A percentile compares a stretch with the other conserved stretches of the same genome.
These are phyloP conservation scores for Cyathus striatus DNA, from an alignment of 768 basidiomycete genomes.

Conservation along the genomic window DNA sequence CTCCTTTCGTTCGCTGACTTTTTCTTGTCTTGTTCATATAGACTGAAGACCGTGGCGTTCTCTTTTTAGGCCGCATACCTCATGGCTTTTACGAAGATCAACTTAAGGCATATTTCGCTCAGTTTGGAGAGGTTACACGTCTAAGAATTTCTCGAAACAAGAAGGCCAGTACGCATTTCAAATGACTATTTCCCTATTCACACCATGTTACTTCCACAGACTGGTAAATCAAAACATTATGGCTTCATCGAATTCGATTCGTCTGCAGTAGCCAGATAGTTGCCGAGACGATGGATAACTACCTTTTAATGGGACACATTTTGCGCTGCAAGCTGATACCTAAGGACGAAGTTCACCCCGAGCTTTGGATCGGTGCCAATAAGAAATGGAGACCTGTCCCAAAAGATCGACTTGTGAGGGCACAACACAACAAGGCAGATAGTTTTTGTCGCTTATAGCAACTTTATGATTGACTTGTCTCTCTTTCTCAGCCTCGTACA, in stretches of 20 bases:
- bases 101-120: slow-evolving; percentile 87
- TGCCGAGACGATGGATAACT: slow-evolving; percentile 98
- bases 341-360: slow-evolving; percentile 84
- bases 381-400: slow-evolving; percentile 84
- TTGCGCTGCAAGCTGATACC: slow-evolving; percentile 88
- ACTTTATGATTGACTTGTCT: not conserved
- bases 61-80: slow-evolving; percentile 88
- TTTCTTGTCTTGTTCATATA: slow-evolving; percentile 9
- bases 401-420: slow-evolving; percentile 59
- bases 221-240: slow-evolving; percentile 94
- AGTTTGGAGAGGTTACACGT: slow-evolving; percentile 89
- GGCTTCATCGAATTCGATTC: slow-evolving; percentile 95
- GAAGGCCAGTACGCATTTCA: slow-evolving; percentile 54
- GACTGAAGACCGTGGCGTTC: slow-evolving; percentile 69
- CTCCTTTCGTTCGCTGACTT: slow-evolving; percentile 2
- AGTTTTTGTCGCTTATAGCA: not conserved
- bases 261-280: slow-evolving; percentile 90
- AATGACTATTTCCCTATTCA: too few species aligned
- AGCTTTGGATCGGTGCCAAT: slow-evolving; percentile 97
- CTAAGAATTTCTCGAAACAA: slow-evolving; percentile 90
- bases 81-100: slow-evolving; percentile 98
- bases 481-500: slow-evolving; percentile 56
- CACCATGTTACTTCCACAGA: slow-evolving; percentile 62
- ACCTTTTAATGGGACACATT: slow-evolving; percentile 91
- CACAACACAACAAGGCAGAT: slow-evolving; percentile 77